Conservation (phyloP, 768 basidiomycete species). For the Agaricus bisporus region DNA sequence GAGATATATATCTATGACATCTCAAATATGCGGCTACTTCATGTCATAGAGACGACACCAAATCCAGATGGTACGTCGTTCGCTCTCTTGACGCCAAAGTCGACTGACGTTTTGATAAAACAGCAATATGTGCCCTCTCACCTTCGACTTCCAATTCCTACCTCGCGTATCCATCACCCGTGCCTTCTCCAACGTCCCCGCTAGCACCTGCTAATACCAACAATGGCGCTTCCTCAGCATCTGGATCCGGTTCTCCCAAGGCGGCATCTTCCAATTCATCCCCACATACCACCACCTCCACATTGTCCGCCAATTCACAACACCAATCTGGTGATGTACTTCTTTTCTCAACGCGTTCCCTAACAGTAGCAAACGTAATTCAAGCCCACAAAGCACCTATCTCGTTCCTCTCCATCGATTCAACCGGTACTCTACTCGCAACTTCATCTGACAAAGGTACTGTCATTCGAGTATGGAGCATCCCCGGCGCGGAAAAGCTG, state of each 20-base stretch:
- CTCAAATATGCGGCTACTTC: constrained; percentile 94
- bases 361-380: constrained; percentile 91
- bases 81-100: not conserved
- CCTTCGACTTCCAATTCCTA: constrained; percentile 91
- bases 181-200: constrained; percentile 73
- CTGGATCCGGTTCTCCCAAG: not conserved
- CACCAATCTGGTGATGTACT: constrained; percentile 80
- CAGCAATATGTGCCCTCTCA: constrained; percentile 50
- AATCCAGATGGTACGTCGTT: constrained; percentile 82
- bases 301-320: constrained; percentile 22
- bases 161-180: constrained; percentile 93
- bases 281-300: constrained; percentile 20
- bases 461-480: constrained; percentile 90
- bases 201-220: constrained; percentile 24
- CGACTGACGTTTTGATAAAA: not conserved
- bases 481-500: constrained; percentile 88
- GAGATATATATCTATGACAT: constrained; percentile 99
- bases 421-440: constrained; percentile 83
- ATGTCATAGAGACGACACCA: constrained; percentile 94
- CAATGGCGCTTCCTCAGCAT: not conserved
- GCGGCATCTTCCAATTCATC: not conserved
- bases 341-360: constrained; percentile 87
- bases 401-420: constrained; percentile 80
- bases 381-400: constrained; percentile 96
- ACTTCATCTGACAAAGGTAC: constrained; percentile 95